Evolutionary conservation across 1,139 yeast species (phyloP).

Genomic region (Ashbya aceris): DNA sequence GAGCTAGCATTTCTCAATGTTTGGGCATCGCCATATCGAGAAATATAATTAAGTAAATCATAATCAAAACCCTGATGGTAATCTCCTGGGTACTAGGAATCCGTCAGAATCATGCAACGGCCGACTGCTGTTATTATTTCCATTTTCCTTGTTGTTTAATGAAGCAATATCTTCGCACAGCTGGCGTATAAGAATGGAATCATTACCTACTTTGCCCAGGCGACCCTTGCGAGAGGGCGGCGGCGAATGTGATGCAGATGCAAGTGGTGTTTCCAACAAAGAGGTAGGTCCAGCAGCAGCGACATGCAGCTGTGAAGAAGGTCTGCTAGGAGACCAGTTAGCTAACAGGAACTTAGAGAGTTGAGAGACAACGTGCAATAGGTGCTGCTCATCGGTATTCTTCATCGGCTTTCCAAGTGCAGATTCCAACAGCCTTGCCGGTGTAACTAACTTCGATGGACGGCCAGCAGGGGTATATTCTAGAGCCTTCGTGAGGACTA

Average conservation of each 20-base stretch:
- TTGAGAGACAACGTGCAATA: background rate
- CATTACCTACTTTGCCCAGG: constrained; percentile 25
- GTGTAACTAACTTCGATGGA: constrained; percentile 4
- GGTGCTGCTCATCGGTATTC: background rate
- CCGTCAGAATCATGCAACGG: constrained; percentile 3
- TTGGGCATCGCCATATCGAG: background rate
- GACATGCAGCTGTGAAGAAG: background rate
- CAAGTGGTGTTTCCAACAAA: constrained; percentile 3
- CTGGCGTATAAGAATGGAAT: constrained; percentile 28
- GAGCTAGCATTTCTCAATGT: background rate
- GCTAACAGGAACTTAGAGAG: constrained; percentile 14
- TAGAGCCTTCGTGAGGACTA: constrained; percentile 16
- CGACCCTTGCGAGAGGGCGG: constrained; percentile 3
- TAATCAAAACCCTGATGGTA: constrained; percentile 1
- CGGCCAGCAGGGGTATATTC: constrained; percentile 7
- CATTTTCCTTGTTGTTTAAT: background rate
- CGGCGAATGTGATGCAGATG: constrained; percentile 4
- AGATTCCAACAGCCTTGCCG: constrained; percentile 4
- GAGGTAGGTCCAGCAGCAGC: background rate
- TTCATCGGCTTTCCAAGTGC: constrained; percentile 3
- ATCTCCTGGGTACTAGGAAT: constrained; percentile 1
- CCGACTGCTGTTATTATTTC: background rate
- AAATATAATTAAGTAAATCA: background rate
- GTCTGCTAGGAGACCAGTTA: constrained; percentile 15
- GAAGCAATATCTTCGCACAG: constrained; percentile 24